Evolutionary conservation across 140 eudicot species (phyloP), one percentile per base, ranked within the genome.

Genomic region (Bidens hawaiensis): DNA sequence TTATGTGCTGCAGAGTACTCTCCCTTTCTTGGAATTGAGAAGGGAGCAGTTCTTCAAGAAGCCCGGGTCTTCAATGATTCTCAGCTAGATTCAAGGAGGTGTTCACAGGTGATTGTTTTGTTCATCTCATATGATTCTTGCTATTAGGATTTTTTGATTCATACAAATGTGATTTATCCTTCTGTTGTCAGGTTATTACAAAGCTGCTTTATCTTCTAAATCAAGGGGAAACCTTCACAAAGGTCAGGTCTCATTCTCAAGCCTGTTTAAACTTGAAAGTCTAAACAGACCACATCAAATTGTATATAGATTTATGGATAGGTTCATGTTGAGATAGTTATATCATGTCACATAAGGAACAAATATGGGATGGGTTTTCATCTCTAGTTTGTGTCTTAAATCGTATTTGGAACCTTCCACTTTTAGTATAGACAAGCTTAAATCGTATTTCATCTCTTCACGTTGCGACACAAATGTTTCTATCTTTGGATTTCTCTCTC

Each of bases 171-270:
- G n/a, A 1, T 27, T 68, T 57, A n/a, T 34, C 16, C 21, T 36
- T 33, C 14, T 47, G n/a, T 60, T 71, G 47, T 41, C 72, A 90
- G 97, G 97, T 90, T 71, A 90, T 90, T 67, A 83, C 97, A 14
- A 90, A 86, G 87, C 81, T 90, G 75, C 86, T 90, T 48, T 90
- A 90, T 79, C 95, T 90, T 67, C 83, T 90, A 53, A 90, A 86
- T 70, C 97, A 90, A 74, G 97, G 97, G 12, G 95, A 90, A 70
- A 69, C 81, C 13, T 90, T 90, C 72, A 86, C 97, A 27, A 90
- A 90, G 95, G 97, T 85, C 18, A 61, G 72, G 16, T 23, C 60
- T 50, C 57, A 21, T 18, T 28, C 63, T 11, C 15, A 61, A 11
- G 4, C 31, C 52, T 28, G 63, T 42, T 55, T 50, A 40, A 5